Evolutionary conservation across 768 basidiomycete species (phyloP).

Genomic region (Hygrophorus pudorinus): DNA sequence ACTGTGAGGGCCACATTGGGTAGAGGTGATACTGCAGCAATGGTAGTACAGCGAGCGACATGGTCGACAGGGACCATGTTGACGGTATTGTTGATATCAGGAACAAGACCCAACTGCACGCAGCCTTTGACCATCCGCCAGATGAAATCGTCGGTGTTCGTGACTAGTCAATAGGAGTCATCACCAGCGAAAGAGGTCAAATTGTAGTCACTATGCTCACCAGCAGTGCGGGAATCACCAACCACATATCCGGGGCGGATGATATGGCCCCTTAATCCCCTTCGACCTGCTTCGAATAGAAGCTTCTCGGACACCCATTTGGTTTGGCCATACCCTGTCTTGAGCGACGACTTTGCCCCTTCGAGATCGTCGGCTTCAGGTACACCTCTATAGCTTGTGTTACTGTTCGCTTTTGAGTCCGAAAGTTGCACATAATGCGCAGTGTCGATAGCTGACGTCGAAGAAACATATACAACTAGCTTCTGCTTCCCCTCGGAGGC

Average conservation of each 20-base stretch:
- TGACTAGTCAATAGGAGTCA: conserved; percentile 42
- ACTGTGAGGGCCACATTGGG: conserved; percentile 42
- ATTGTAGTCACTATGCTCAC: conserved; percentile 30
- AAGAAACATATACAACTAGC: conserved; percentile 81
- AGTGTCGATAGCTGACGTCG: conserved; percentile 91
- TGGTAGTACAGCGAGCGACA: conserved; percentile 73
- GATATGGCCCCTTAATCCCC: conserved; percentile 79
- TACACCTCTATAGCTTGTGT: conserved; percentile 49
- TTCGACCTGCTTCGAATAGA: conserved; percentile 79
- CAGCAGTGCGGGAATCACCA: conserved; percentile 81
- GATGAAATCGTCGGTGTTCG: conserved; percentile 98
- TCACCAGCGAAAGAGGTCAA: background rate
- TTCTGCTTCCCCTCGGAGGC: conserved; percentile 70
- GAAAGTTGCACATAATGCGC: conserved; percentile 85
- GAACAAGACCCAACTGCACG: conserved; percentile 90
- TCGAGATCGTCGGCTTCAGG: conserved; percentile 86
- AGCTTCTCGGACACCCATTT: conserved; percentile 99
- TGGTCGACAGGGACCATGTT: conserved; percentile 99
- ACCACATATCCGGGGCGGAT: conserved; percentile 94
- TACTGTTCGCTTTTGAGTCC: conserved; percentile 44
- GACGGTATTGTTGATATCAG: conserved; percentile 95
- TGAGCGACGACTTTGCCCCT: conserved; percentile 62
- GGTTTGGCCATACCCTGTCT: conserved; percentile 92
- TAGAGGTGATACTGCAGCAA: conserved; percentile 59
- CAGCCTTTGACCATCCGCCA: conserved; percentile 99